phyloP scores from a whole-genome alignment of 2,329 filamentous ascomycete species.

The Zymoseptoria crescenta region DNA sequence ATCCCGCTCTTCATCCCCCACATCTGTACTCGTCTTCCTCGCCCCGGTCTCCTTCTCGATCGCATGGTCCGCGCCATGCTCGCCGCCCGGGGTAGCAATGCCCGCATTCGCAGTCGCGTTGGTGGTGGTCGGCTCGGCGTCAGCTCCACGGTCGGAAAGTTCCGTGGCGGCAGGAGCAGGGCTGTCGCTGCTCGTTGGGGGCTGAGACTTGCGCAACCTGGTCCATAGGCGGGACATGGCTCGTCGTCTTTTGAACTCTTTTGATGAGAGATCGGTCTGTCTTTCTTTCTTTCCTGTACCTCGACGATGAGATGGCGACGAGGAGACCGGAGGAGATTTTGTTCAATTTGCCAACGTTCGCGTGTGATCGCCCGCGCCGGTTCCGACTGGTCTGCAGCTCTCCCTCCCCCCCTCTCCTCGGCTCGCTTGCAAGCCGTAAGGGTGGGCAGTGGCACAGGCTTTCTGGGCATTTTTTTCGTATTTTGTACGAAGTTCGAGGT shows the following conservation, averaged over 20 bases:
- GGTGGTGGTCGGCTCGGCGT: not conserved
- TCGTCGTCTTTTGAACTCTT: not conserved
- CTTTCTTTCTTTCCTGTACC: not conserved
- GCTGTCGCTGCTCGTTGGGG: not conserved
- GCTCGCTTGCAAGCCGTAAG: not conserved
- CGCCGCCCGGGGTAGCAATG: not conserved
- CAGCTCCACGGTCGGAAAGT: not conserved
- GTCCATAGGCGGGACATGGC: not conserved
- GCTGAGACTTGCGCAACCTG: not conserved
- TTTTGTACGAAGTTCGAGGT: not conserved
- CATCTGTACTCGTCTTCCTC: not conserved
- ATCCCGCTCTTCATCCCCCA: not conserved
- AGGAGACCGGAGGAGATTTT: not conserved
- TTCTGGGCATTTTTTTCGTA: not conserved
- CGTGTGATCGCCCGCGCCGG: not conserved
- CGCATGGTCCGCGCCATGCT: not conserved
- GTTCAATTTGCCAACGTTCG: not conserved
- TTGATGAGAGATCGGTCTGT: not conserved
- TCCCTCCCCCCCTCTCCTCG: not conserved
- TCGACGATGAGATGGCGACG: not conserved
- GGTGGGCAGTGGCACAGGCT: no score
- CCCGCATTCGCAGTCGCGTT: not conserved
- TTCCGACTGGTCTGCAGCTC: not conserved
- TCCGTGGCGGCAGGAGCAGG: not conserved
- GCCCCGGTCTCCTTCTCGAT: not conserved